These are phyloP conservation scores for Fennellomyces sp. DNA, from an alignment of 371 early-diverging fungal species.

Conservation along the genomic window DNA sequence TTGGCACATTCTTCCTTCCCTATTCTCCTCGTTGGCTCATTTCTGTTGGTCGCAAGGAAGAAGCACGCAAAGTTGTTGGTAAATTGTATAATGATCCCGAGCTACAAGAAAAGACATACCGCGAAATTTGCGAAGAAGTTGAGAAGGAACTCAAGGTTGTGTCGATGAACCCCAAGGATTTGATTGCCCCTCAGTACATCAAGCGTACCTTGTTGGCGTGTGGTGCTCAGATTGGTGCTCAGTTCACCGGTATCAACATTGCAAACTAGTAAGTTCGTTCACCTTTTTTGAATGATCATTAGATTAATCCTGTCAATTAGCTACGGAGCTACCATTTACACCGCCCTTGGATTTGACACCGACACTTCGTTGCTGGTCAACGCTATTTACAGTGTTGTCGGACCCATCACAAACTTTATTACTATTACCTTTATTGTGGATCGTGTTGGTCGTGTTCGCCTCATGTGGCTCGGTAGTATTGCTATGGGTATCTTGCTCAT, in stretches of 20 bases:
- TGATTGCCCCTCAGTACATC: slow-evolving; percentile 42
- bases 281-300: neutral
- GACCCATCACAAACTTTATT: slow-evolving; percentile 38
- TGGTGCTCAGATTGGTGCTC: slow-evolving; percentile 44
- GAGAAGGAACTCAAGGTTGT: slow-evolving; percentile 52
- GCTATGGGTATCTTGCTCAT: slow-evolving; percentile 23
- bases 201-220: slow-evolving; percentile 12
- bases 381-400: slow-evolving; percentile 28
- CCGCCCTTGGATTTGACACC: slow-evolving; percentile 57
- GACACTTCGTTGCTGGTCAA: slow-evolving; percentile 13
- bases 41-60: slow-evolving; percentile 38
- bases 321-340: slow-evolving; percentile 48
- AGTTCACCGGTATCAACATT: slow-evolving; percentile 57
- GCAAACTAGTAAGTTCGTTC: slow-evolving; percentile 54
- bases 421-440: slow-evolving; percentile 39
- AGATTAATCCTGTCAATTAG: slow-evolving; percentile 51
- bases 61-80: slow-evolving; percentile 31
- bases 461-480: slow-evolving; percentile 28
- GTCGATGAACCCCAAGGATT: slow-evolving; percentile 71
- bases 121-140: slow-evolving; percentile 46
- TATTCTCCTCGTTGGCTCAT: slow-evolving; percentile 62
- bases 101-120: slow-evolving; percentile 51
- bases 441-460: slow-evolving; percentile 27
- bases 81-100: slow-evolving; percentile 31
- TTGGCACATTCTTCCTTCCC: slow-evolving; percentile 50